Conservation (phyloP, 2,329 filamentous ascomycete species). For the Didymella exigua region DNA sequence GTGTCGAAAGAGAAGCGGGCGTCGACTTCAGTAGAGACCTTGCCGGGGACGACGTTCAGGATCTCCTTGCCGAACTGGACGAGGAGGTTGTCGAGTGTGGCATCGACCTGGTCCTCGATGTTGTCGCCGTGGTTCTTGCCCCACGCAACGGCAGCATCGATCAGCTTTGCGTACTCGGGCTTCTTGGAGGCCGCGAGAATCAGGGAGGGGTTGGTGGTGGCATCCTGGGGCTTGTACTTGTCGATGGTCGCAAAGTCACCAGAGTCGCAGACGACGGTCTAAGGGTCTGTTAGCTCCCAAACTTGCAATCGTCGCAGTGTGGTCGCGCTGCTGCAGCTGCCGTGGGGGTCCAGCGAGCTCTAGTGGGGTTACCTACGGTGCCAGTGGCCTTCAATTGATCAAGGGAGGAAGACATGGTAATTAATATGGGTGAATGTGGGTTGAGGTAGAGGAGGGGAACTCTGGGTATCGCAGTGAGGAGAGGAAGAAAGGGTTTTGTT, state of each 20-base stretch:
- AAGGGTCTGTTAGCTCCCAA: constrained; percentile 22
- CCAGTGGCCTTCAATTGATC: constrained; percentile 96
- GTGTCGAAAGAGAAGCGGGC: constrained; percentile 95
- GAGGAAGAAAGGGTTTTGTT: constrained; percentile 15
- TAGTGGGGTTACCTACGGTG: constrained; percentile 72
- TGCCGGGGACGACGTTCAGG: constrained; percentile 93
- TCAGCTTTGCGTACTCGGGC: constrained; percentile 90
- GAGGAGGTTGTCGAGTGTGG: constrained; percentile 88
- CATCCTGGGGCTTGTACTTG: constrained; percentile 99
- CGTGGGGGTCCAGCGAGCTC: constrained; percentile 17
- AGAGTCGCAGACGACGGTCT: constrained; percentile 97
- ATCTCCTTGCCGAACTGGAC: constrained; percentile 99
- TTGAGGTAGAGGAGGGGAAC: not conserved
- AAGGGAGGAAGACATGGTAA: constrained; percentile 81
- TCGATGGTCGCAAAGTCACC: constrained; percentile 85
- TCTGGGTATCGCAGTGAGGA: constrained; percentile 2
- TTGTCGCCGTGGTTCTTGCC: constrained; percentile 75
- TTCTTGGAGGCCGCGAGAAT: constrained; percentile 99
- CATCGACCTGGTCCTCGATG: constrained; percentile 83
- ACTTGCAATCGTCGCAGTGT: not conserved
- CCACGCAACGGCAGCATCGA: constrained; percentile 82
- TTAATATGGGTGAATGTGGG: constrained; percentile 12
- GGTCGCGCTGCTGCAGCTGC: constrained; percentile 2
- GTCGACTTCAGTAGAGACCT: constrained; percentile 98
- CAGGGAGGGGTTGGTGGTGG: constrained; percentile 98